Base-by-base conservation (phyloP, 177 flowering plant genomes). In the Vitis hybrid region DNA sequence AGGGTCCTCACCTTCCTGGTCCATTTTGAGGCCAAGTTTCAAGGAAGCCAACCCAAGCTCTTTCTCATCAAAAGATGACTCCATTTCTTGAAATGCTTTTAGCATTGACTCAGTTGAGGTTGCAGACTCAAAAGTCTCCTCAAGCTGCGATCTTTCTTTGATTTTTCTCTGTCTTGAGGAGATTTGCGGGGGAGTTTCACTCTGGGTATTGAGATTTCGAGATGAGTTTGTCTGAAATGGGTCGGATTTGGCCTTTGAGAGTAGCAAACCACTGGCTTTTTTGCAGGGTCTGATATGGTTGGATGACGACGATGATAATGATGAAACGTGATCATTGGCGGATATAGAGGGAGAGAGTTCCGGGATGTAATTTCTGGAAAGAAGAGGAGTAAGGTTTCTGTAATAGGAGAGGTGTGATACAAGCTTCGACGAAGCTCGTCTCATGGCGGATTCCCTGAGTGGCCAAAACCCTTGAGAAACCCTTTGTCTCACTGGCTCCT, bases 101-200 rank as follows among this genome's bases (percentile, higher is more conserved):
- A 92, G 76, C 87, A 90, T 94, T 10, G 88, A 89, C 0, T 79
- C 84, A 3, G 80, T 39, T 3, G 89, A 76, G 51, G 72, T 66
- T 3, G 97, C 93, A 13, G 93, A 76, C 83, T 94, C 97, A 57
- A 90, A 89, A 14, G 85, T 90, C 66, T 90, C 97, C 45, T 89
- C 97, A 51, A 90, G 78, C 7, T 81, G 79, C 6, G 85, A 74
- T 72, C 70, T 88, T 62, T 86, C 86, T 65, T 77, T 79, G 64
- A 79, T 39, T 77, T 85, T 90, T 55, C 77, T 72, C 88, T 86
- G 90, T 66, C 93, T 82, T 1, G 92, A 75, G 69, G 89, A 83
- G 48, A 84, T 15, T 26, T 80, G 79, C 33, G 82, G 70, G 7
- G 81, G 51, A n/a, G 70, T 68, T 14, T 82, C 83, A 3, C 74